Evolutionary conservation across 257 asterid genomes (phyloP).

Genomic region (Solanum pimpinellifolium): DNA sequence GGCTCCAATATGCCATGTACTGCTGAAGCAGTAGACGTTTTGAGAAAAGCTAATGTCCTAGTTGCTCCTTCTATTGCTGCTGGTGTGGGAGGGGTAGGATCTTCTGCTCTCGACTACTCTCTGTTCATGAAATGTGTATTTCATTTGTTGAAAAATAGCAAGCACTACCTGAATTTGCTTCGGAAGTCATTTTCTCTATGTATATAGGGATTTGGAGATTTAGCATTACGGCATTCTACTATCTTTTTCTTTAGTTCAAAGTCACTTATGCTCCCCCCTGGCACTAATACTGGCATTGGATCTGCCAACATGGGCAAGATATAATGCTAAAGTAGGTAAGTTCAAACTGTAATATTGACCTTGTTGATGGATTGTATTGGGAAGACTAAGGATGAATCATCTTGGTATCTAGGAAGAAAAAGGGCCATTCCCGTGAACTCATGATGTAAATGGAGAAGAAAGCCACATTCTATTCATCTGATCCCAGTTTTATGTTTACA

Average conservation of each 20-base stretch:
- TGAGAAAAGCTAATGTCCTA: conserved; percentile 73
- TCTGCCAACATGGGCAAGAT: neutral
- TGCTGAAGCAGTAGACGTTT: conserved; percentile 83
- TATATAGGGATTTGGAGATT: neutral
- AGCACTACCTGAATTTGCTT: neutral
- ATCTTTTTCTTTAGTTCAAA: neutral
- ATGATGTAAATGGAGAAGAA: neutral
- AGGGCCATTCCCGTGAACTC: neutral
- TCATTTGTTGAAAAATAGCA: neutral
- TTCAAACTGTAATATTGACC: neutral
- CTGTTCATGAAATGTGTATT: neutral
- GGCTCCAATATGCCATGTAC: conserved; percentile 98
- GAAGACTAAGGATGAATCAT: neutral
- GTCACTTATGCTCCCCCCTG: neutral
- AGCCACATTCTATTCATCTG: neutral
- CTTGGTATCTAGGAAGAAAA: neutral
- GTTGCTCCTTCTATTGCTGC: conserved; percentile 96
- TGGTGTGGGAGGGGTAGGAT: conserved; percentile 95
- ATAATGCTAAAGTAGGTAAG: neutral
- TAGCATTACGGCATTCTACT: neutral
- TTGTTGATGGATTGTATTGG: neutral
- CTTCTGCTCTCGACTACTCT: neutral
- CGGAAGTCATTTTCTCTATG: neutral
- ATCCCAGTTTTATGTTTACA: neutral
- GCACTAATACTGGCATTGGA: neutral